Evolutionary conservation across 2,329 filamentous ascomycete species (phyloP).

Genomic region (Pseudogymnoascus sp.): DNA sequence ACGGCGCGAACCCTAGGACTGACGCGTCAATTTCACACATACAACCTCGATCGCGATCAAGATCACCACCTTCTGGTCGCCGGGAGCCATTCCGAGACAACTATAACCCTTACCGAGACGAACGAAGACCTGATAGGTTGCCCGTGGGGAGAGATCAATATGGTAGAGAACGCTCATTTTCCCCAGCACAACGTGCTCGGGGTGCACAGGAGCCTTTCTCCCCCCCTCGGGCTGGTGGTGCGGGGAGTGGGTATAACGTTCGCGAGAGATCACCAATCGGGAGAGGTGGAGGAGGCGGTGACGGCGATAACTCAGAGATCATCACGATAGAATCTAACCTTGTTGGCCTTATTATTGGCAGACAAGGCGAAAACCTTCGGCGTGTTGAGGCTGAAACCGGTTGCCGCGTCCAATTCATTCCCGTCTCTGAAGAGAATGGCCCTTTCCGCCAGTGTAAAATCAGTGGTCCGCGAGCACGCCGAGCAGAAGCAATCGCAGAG

Average conservation of each 20-base stretch:
- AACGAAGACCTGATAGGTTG: conserved; percentile 63
- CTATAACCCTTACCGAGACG: conserved; percentile 77
- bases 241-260: conserved; percentile 34
- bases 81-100: conserved; percentile 67
- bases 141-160: conserved; percentile 45
- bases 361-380: conserved; percentile 80
- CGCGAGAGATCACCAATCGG: conserved; percentile 53
- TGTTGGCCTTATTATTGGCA: conserved; percentile 83
- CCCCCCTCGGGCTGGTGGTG: conserved; percentile 44
- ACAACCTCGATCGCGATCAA: conserved; percentile 58
- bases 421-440: conserved; percentile 62
- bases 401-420: conserved; percentile 82
- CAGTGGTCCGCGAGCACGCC: conserved; percentile 61
- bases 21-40: conserved; percentile 37
- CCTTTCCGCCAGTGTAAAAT: conserved; percentile 80
- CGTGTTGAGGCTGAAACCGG: conserved; percentile 76
- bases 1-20: conserved; percentile 26
- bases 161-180: conserved; percentile 66
- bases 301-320: conserved; percentile 68
- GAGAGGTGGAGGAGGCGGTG: conserved; percentile 30
- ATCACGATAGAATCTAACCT: conserved; percentile 81
- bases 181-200: conserved; percentile 51
- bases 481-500: conserved; percentile 70
- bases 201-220: conserved; percentile 47
- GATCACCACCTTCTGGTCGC: conserved; percentile 61